Base-by-base conservation (phyloP, 768 basidiomycete species). In the Podaxis rugospora region DNA sequence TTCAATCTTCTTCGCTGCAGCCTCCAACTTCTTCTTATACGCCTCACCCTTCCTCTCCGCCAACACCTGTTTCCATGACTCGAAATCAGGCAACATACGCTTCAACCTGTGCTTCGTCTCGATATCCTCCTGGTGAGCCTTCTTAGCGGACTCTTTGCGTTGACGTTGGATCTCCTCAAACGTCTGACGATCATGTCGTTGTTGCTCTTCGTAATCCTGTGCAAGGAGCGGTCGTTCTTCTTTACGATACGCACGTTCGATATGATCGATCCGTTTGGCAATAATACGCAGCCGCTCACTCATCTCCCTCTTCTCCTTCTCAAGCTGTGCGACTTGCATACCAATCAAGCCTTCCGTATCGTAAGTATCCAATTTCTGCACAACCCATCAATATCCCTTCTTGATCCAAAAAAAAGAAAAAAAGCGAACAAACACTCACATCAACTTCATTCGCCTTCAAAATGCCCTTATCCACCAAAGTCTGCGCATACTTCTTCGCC, bases 261-360 rank as follows among this genome's bases (percentile, higher is more conserved):
- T 72, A 75, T 99, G 96, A 70, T 98, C 97, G 66, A 98, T 84
- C 25, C 95, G 89, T 76, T 98, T 98, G 39, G 87, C 71, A 47
- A 88, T 82, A 65, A 95, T 84, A 23, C 93, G 88, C 51, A 96
- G 80, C 21, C 90, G 84, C 67, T 94, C 91, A 60, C 81, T 82
- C 64, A 92, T 78, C 66, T 94, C 91, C 67, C 86, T 89, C 81
- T 95, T 96, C 77, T 98, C 95, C 77, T 96, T 97, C 77, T 97
- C 97, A 49, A 98, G 81, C 70, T 98, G 94, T 65, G 93, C 88
- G 39, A 97, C 94, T 72, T 97, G 95, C 66, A 97, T 84, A 32
- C 83, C 84, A 72, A 98, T 89, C 63, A 98, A 83, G 51, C 86
- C 85, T 67, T 92, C 89, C 7, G 93, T 94, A 72, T 93, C 93